phyloP scores from a whole-genome alignment of 805 yeast species.

The Barnettozyma salicaria region DNA sequence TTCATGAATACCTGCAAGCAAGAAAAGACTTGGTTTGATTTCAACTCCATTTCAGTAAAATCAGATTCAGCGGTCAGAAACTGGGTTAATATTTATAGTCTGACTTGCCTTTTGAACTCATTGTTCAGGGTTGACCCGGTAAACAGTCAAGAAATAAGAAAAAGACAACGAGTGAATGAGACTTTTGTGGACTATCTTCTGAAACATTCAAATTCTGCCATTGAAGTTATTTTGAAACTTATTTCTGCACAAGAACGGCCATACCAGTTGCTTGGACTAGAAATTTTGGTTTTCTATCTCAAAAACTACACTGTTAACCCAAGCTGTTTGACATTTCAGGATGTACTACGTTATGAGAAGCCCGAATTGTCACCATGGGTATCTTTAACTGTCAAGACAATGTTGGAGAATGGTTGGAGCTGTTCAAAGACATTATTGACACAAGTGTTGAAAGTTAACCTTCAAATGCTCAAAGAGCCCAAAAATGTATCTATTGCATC shows the following conservation, averaged over 20 bases:
- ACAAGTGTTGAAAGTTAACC: conserved; percentile 26
- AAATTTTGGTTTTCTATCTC: conserved; percentile 27
- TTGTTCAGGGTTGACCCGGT: conserved; percentile 5
- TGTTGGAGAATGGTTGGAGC: conserved; percentile 19
- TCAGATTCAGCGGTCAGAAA: conserved; percentile 16
- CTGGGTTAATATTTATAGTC: conserved; percentile 39
- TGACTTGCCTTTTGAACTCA: conserved; percentile 27
- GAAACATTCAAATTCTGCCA: conserved; percentile 24
- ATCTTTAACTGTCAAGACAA: conserved; percentile 14
- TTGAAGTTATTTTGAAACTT: conserved; percentile 21
- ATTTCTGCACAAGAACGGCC: conserved; percentile 2
- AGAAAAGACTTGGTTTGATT: conserved; percentile 23
- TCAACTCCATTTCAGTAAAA: conserved; percentile 15
- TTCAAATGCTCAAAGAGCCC: conserved; percentile 30
- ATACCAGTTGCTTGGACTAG: conserved; percentile 19
- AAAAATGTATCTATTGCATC: conserved; percentile 23
- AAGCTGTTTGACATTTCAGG: conserved; percentile 3
- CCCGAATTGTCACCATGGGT: conserved; percentile 14
- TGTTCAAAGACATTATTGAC: conserved; percentile 15
- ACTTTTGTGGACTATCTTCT: conserved; percentile 23
- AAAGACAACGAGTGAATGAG: conserved; percentile 28
- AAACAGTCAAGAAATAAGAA: conserved; percentile 8
- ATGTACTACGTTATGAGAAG: conserved; percentile 15
- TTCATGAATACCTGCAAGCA: conserved; percentile 5
- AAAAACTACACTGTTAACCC: conserved; percentile 9